Evolutionary conservation across 768 basidiomycete species (phyloP), one percentile per base, ranked within the genome.

Genomic region (Xerocomus brunneocitrinus): DNA sequence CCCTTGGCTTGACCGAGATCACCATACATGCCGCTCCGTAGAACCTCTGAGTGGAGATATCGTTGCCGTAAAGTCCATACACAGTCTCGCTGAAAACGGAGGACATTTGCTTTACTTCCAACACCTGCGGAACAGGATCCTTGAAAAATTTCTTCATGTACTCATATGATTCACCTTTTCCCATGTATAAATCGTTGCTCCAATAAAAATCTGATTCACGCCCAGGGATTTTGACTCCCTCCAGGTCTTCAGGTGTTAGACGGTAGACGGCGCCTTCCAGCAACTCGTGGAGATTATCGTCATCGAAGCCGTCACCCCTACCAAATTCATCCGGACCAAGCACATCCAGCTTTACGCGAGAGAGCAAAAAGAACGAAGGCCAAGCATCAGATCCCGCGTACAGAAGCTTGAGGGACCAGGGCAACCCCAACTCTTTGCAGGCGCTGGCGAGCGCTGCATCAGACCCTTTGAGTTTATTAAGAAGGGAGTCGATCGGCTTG

Each of bases 391-490:
- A 28, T 39, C 35, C 22, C 6, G 10, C 45, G 36, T 56, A 58
- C n/a, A 49, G 28, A 5, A 50, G 31, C 31, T 35, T 50, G 9
- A 56, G 43, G 8, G 34, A 32, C 30, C 35, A 44, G 5, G 46
- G 43, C 9, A 55, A 22, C 2, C 39, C 41, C 4, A 57, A 22
- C 19, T 51, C 53, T 12, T 52, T 48, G 30, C 57, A 56, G 8
- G 52, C 51, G 5, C 38, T 35, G 4, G 44, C 48, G 16, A 49
- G 51, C 8, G 30, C 32, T 1, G 48, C 47, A n/a, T 56, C 57
- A 0, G 48, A 28, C 2, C 54, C 51, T 36, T 58, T 53, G 9
- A 56, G 44, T 12, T 30, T 30, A 19, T 46, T 44, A 8, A 55
- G 8, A 4, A 42, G 47, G 12, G 45, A 42, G 16, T 38, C 36